Evolutionary conservation across 768 basidiomycete species (phyloP).

Genomic region (Trametes maxima): DNA sequence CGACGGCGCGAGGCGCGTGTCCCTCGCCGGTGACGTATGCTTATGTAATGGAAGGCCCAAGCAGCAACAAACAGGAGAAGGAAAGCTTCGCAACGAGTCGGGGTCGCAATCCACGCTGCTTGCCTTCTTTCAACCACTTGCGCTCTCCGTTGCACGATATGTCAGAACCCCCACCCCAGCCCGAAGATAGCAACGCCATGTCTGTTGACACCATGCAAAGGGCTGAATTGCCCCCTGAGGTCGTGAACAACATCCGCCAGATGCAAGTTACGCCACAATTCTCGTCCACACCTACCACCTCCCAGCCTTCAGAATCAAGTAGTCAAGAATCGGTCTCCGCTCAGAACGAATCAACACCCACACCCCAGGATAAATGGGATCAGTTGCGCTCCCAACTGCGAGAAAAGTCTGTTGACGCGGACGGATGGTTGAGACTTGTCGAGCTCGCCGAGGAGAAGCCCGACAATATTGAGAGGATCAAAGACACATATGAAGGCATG

Average conservation of each 20-base stretch:
- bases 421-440: slow-evolving; percentile 77
- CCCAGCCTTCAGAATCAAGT: slow-evolving; percentile 28
- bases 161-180: slow-evolving; percentile 15
- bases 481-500: slow-evolving; percentile 79
- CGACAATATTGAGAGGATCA: slow-evolving; percentile 78
- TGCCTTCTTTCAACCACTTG: slow-evolving; percentile 9
- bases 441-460: slow-evolving; percentile 68
- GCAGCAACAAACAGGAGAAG: slow-evolving; percentile 12
- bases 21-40: neutral
- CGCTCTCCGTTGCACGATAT: slow-evolving; percentile 1
- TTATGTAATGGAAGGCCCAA: slow-evolving; percentile 2
- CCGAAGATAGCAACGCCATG: neutral
- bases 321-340: slow-evolving; percentile 10
- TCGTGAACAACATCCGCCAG: slow-evolving; percentile 39
- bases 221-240: slow-evolving; percentile 41
- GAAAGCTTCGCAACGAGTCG: neutral
- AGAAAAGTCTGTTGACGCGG: slow-evolving; percentile 74
- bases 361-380: slow-evolving; percentile 68
- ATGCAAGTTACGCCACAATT: slow-evolving; percentile 33
- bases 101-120: neutral
- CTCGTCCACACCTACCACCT: slow-evolving; percentile 18
- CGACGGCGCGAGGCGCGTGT: slow-evolving; percentile 5
- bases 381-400: slow-evolving; percentile 58
- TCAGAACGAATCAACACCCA: slow-evolving; percentile 21
- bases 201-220: slow-evolving; percentile 22